A percentile compares a stretch with the other conserved stretches of the same genome.
Evolutionary conservation across 78 protist genomes (phyloP).

Genomic region (Dictyostelium purpureum): DNA sequence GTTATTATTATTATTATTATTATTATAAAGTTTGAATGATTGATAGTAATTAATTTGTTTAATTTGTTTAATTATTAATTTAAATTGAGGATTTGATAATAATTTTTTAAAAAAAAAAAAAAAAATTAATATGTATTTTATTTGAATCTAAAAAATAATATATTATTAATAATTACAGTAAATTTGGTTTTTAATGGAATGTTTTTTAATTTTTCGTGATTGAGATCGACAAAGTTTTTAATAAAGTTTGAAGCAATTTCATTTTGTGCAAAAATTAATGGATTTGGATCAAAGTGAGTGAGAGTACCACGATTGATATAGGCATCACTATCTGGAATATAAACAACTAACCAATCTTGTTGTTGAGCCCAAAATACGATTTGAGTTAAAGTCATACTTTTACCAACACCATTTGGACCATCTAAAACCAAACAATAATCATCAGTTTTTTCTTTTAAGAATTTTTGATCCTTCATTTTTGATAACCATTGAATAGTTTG

Average conservation of each 20-base stretch:
- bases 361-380: constrained; percentile 72
- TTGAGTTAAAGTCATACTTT: constrained; percentile 29
- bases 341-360: constrained; percentile 78
- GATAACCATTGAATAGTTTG: constrained; percentile 57
- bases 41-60: too few relatives aligned
- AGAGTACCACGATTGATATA: constrained; percentile 40
- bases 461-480: constrained; percentile 28
- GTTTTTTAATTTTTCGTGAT: constrained; percentile 42
- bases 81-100: too few relatives aligned
- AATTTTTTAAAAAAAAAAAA: neutral
- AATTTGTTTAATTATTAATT: too few relatives aligned
- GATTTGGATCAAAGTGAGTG: constrained; percentile 17
- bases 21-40: neutral
- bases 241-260: constrained; percentile 4
- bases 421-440: constrained; percentile 43
- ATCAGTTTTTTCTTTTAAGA: constrained; percentile 1
- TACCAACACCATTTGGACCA: constrained; percentile 61
- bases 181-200: constrained; percentile 60
- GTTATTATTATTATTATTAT: neutral
- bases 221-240: constrained; percentile 3
- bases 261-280: constrained; percentile 60
- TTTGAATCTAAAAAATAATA: neutral
- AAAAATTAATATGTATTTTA: neutral
- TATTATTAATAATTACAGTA: neutral
- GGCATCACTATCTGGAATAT: constrained; percentile 33